Base-by-base conservation (phyloP, 495 filamentous ascomycete genomes). In the Podospora australis region DNA sequence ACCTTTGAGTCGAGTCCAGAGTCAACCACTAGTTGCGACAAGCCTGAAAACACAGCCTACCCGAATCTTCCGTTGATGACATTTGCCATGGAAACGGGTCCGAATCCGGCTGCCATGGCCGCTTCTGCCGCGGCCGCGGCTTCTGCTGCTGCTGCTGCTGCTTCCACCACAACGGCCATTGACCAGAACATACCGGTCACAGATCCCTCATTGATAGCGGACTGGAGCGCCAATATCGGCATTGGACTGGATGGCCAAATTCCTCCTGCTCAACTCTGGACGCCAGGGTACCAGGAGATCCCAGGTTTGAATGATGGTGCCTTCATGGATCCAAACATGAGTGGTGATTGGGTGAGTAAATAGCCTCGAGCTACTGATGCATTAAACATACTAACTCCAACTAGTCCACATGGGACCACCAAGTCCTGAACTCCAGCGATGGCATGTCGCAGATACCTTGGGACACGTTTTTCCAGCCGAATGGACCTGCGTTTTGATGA, bases 331-430 rank as follows among this genome's bases (percentile, higher is more conserved):
- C 46, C 58, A 3, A 49, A 29, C 20, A 23, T 55, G 24, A 41
- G 23, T 2, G 41, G 46, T 9, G 53, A 60, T 29, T 64, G 60
- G 60, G 60, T 64, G 48, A 43, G 59, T 28, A 2, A 36, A 6
- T 24, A 2, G 46, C 4, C 9, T 24, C 9, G 11, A 20, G 39
- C 8, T 35, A 46, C 30, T 32, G 3, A 32, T 34, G 24, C 16
- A 4, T 32, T 2, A 43, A 11, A 28, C 47, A 51, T 28, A 48
- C 49, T 17, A 35, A 25, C 24, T 20, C 19, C 10, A 26, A 13
- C 11, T 25, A 63, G 59, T 38, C 52, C 6, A 28, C 49, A 1
- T 63, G 53, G 50, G 60, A 63, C 44, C 50, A 50, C 21, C 55
- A 63, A 24, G 34, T 63, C 35, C 54, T 58, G 9, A 58, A 55